phyloP scores from a whole-genome alignment of 2,329 filamentous ascomycete species.

The Fusarium equiseti region DNA sequence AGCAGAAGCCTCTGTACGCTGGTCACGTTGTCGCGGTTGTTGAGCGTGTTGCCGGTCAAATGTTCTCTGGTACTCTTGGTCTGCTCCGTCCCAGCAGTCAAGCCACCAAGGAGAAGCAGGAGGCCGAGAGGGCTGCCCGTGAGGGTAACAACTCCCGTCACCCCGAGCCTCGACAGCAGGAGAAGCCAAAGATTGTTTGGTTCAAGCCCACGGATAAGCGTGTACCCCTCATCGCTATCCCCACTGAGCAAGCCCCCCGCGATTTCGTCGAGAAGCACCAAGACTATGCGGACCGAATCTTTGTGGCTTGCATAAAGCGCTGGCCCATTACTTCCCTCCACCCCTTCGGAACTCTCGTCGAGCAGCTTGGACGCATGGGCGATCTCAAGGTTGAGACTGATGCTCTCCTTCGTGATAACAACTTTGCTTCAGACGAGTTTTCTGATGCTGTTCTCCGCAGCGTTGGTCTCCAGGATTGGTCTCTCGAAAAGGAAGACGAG shows the following conservation, averaged over 20 bases:
- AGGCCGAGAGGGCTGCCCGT: conserved; percentile 91
- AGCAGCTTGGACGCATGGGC: conserved; percentile 97
- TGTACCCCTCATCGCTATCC: conserved; percentile 96
- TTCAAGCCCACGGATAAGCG: conserved; percentile 99
- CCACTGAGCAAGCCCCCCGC: conserved; percentile 95
- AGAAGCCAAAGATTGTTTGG: conserved; percentile 99
- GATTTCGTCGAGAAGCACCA: conserved; percentile 99
- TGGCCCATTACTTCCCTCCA: conserved; percentile 99
- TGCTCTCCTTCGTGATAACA: conserved; percentile 96
- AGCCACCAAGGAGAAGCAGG: conserved; percentile 99
- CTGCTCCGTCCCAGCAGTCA: conserved; percentile 96
- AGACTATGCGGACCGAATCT: conserved; percentile 97
- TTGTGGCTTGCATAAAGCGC: conserved; percentile 98
- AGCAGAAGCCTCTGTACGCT: conserved; percentile 96
- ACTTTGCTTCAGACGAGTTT: conserved; percentile 97
- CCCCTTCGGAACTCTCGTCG: conserved; percentile 96
- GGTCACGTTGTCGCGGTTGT: conserved; percentile 98
- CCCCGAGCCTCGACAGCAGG: conserved; percentile 83
- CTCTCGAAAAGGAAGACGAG: conserved; percentile 85
- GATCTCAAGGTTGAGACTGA: conserved; percentile 98
- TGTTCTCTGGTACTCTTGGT: conserved; percentile 97
- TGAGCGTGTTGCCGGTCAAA: conserved; percentile 95
- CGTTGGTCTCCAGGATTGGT: conserved; percentile 93
- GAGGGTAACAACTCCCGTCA: conserved; percentile 79
- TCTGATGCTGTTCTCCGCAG: conserved; percentile 95